A percentile compares a stretch with the other conserved stretches of the same genome.
Evolutionary conservation across 2,329 filamentous ascomycete genomes (phyloP).

Genomic region (Monilinia vaccinii-corymbosi): DNA sequence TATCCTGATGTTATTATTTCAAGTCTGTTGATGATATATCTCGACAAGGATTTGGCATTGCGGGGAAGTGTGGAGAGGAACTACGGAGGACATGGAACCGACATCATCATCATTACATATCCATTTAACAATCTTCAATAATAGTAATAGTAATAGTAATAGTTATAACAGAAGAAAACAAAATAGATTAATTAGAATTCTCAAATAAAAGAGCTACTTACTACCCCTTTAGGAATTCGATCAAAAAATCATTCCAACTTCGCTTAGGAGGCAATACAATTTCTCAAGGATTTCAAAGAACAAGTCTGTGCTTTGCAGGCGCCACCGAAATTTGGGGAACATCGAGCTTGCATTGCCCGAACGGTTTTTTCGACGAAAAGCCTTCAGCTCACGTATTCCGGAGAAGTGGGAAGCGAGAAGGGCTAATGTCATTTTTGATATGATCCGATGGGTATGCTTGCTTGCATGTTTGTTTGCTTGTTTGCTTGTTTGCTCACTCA

Average conservation of each 20-base stretch:
- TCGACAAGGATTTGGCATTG: neutral
- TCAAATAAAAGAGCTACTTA: neutral
- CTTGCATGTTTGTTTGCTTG: neutral
- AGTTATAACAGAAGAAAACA: neutral
- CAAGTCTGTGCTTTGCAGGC: conserved; percentile 3
- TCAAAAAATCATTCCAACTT: neutral
- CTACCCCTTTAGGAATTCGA: neutral
- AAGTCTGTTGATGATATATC: neutral
- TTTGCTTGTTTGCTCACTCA: neutral
- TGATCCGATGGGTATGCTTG: too few species aligned
- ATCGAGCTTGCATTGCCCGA: conserved; percentile 2
- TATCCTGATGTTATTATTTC: neutral
- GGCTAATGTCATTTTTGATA: neutral
- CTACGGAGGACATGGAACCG: neutral
- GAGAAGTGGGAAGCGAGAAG: neutral
- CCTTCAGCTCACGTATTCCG: neutral
- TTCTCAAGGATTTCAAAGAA: neutral
- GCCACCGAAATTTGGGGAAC: neutral
- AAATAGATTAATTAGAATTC: neutral
- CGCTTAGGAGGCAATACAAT: neutral
- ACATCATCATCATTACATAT: neutral
- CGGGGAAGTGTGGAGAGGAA: neutral
- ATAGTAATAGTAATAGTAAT: too few species aligned
- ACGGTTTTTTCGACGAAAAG: neutral
- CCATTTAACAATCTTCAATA: too few species aligned